Base-by-base conservation (phyloP, 306 rosid species). In the Inga oerstediana region DNA sequence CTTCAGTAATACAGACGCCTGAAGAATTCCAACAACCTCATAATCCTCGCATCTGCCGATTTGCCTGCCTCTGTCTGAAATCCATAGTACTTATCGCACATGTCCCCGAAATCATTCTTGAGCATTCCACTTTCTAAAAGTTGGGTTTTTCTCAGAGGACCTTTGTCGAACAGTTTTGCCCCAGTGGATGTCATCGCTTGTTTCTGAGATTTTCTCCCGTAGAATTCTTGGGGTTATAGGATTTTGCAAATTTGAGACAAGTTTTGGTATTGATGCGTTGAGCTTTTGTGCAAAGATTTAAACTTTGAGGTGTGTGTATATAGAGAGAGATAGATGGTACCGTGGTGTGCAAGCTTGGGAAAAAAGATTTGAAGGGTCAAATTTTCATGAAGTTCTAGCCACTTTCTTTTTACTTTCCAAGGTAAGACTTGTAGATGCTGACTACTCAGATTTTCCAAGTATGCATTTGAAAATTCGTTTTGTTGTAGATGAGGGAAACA, bases 1-100 rank as follows among this genome's bases (percentile, higher is more conserved):
- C 79, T 64, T 22, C 90, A 74, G 65, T 80, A 51, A 22, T 82
- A 87, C 35, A 89, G 85, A 43, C 85, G 88, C 84, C 85, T 79
- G 32, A 86, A 81, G 76, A 85, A 87, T n/a, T 84, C 90, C 52
- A 87, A 34, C 82, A 89, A 35, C 45, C 85, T 75, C 27, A 85
- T 3, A 34, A 74, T 22, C 75, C 84, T 84, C 14, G 84, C 82
- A 43, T 89, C 89, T 17, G 78, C 81, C 7, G 80, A 74, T 52
- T 77, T 79, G 17, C 84, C 88, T 17, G 35, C 22, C 35, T 70
- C 58, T 3, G 85, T 69, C 59, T 79, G 72, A 45, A 83, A 85
- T 3, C 59, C 78, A 75, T 79, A 85, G 80, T 83, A 76, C 43
- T 3, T n/a, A 14, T 80, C 61, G 3, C 79, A 84, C 48, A 72